phyloP scores from a whole-genome alignment of 768 basidiomycete species.

The Leccinum aurantiacum region DNA sequence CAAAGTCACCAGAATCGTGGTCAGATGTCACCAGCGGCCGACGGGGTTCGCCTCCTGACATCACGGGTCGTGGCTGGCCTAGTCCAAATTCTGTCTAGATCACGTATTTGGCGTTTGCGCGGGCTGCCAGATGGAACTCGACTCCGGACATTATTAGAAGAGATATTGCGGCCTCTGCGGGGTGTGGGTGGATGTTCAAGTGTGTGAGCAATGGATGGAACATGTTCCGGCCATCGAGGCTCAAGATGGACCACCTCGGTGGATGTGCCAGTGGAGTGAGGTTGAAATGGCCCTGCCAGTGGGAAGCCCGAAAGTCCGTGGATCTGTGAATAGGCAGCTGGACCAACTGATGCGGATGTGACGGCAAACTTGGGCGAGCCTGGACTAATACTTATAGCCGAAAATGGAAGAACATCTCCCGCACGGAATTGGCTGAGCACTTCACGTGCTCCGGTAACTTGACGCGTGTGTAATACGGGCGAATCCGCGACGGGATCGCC shows the following conservation, averaged over 20 bases:
- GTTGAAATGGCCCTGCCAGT: constrained; percentile 19
- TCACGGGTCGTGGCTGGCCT: constrained; percentile 26
- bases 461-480: constrained; percentile 24
- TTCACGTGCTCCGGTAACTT: constrained; percentile 12
- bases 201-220: constrained; percentile 4
- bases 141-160: constrained; percentile 12
- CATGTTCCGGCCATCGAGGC: constrained; percentile 9
- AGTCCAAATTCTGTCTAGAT: constrained; percentile 25
- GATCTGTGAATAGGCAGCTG: constrained; percentile 10
- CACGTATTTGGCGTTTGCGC: constrained; percentile 17
- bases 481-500: constrained; percentile 23
- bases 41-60: constrained; percentile 32
- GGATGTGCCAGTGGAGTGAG: not conserved
- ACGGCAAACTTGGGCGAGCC: constrained; percentile 7
- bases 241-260: constrained; percentile 3
- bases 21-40: constrained; percentile 34
- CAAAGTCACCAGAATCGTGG: constrained; percentile 6
- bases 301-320: constrained; percentile 30
- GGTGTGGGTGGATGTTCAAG: not conserved
- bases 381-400: constrained; percentile 3
- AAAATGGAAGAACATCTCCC: constrained; percentile 16
- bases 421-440: constrained; percentile 11
- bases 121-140: constrained; percentile 22
- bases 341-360: constrained; percentile 7
- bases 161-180: constrained; percentile 14